Evolutionary conservation across 441 rosid species (phyloP).

Genomic region (Erodium moschatum): DNA sequence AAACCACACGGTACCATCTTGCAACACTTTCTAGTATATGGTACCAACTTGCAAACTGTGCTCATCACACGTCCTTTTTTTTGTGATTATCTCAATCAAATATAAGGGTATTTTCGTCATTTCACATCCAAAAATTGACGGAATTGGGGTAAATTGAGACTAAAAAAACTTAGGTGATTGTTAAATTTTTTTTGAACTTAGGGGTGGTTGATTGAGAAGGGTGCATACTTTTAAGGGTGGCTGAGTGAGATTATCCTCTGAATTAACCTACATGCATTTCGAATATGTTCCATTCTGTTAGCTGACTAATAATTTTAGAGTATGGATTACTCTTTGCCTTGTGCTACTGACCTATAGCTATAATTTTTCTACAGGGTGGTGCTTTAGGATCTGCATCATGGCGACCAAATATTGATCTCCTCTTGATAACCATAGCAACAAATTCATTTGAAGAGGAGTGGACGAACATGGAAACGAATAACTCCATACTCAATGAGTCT

Average conservation of each 20-base stretch:
- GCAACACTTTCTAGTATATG: too few relatives aligned
- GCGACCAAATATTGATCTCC: constrained; percentile 52
- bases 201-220: too few relatives aligned
- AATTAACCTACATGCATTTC: neutral
- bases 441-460: constrained; percentile 46
- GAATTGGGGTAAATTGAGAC: too few relatives aligned
- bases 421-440: constrained; percentile 46
- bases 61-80: too few relatives aligned
- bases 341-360: constrained; percentile 7
- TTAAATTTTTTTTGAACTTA: too few relatives aligned
- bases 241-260: neutral
- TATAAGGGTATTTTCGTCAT: too few relatives aligned
- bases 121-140: too few relatives aligned
- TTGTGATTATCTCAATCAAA: too few relatives aligned
- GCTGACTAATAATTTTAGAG: neutral
- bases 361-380: constrained; percentile 46
- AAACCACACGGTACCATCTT: too few relatives aligned
- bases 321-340: neutral
- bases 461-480: constrained; percentile 35
- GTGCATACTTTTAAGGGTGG: too few relatives aligned
- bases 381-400: constrained; percentile 53
- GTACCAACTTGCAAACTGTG: too few relatives aligned
- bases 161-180: too few relatives aligned
- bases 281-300: neutral
- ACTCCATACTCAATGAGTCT: constrained; percentile 29